Conservation (phyloP, 495 filamentous ascomycete species). For the Aspergillus nanangensis region DNA sequence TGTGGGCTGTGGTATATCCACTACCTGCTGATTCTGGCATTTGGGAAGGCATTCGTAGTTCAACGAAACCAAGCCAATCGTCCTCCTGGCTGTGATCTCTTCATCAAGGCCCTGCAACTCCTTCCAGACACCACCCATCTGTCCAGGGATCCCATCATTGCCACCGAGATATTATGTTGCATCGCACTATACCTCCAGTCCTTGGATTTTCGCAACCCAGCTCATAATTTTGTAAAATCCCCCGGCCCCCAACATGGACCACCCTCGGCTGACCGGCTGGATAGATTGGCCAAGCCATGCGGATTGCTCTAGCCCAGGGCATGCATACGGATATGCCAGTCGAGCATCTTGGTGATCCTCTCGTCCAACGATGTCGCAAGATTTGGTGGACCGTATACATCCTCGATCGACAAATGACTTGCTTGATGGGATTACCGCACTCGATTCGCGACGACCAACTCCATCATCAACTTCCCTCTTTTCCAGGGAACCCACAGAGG, state of each 20-base stretch:
- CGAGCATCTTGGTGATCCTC: constrained; percentile 24
- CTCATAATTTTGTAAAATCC: constrained; percentile 32
- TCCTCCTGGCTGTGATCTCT: constrained; percentile 33
- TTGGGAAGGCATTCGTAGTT: constrained; percentile 40
- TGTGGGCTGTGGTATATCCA: constrained; percentile 39
- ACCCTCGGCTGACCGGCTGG: background rate
- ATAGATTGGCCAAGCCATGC: constrained; percentile 41
- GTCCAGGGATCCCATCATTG: constrained; percentile 28
- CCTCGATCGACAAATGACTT: constrained; percentile 41
- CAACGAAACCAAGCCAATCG: constrained; percentile 24
- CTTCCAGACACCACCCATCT: constrained; percentile 33
- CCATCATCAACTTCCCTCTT: constrained; percentile 29
- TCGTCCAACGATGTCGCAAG: constrained; percentile 34
- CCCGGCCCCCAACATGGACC: background rate
- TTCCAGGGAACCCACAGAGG: constrained; percentile 27
- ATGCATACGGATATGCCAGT: constrained; percentile 42
- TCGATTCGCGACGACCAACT: constrained; percentile 34
- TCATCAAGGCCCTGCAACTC: constrained; percentile 35
- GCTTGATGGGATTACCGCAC: constrained; percentile 39
- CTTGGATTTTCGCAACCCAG: constrained; percentile 31
- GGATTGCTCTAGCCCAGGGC: constrained; percentile 37
- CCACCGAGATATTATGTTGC: constrained; percentile 41
- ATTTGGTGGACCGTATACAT: constrained; percentile 47
- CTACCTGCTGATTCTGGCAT: constrained; percentile 38
- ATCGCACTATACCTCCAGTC: constrained; percentile 38